Percentiles rank a stretch among this genome's conserved stretches.
phyloP scores from a whole-genome alignment of 1,284 basidiomycete genomes.

The Sporisorium sorghi region DNA sequence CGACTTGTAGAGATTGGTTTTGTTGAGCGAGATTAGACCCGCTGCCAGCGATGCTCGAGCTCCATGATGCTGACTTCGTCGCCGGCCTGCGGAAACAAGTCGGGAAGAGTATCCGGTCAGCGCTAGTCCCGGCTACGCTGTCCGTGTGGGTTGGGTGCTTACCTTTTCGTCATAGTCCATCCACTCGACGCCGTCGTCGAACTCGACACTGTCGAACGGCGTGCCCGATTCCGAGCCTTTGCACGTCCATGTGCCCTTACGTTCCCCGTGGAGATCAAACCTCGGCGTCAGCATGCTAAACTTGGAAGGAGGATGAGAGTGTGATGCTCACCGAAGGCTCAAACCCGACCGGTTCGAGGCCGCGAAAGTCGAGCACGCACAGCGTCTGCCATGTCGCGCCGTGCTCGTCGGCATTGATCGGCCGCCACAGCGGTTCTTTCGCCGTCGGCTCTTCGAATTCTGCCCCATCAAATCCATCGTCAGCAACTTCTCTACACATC shows the following conservation, averaged over 20 bases:
- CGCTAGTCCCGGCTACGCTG: too few species aligned
- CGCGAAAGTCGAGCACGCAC: slow-evolving; percentile 64
- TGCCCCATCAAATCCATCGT: slow-evolving; percentile 5
- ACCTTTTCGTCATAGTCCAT: slow-evolving; percentile 69
- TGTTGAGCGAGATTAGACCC: slow-evolving; percentile 5
- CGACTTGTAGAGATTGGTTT: not conserved
- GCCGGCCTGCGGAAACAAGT: slow-evolving; percentile 33
- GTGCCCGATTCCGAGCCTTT: slow-evolving; percentile 52
- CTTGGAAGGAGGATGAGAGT: not conserved
- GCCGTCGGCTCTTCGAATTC: slow-evolving; percentile 61
- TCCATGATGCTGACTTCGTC: slow-evolving; percentile 63
- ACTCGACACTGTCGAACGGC: slow-evolving; percentile 57
- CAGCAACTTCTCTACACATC: not conserved
- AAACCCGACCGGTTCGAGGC: slow-evolving; percentile 58
- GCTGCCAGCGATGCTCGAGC: slow-evolving; percentile 51
- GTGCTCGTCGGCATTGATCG: slow-evolving; percentile 36
- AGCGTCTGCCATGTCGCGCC: slow-evolving; percentile 55
- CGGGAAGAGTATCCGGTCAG: too few species aligned
- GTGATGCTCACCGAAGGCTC: slow-evolving; percentile 10
- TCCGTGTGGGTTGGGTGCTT: not conserved
- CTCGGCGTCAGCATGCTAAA: not conserved
- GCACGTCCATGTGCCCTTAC: slow-evolving; percentile 58
- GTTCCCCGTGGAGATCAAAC: not conserved
- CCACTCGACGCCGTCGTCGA: slow-evolving; percentile 67
- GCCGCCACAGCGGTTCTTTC: slow-evolving; percentile 55